These are phyloP conservation scores for Scorias spongiosa DNA, from an alignment of 2,329 filamentous ascomycete species.

Conservation along the genomic window DNA sequence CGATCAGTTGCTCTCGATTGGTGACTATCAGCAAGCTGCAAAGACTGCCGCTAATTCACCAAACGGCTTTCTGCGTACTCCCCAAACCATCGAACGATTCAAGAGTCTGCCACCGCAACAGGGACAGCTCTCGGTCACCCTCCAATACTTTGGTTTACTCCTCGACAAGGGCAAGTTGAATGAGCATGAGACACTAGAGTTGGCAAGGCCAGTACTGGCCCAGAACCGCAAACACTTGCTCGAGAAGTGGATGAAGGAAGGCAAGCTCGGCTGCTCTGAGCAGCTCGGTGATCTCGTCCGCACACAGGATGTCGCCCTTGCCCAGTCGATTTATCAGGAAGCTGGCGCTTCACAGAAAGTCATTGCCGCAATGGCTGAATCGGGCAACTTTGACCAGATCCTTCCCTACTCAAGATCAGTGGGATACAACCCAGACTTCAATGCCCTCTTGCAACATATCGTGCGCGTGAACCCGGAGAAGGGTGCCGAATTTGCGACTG, in stretches of 20 bases:
- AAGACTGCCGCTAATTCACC: constrained; percentile 96
- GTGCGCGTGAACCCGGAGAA: constrained; percentile 85
- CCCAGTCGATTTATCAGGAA: constrained; percentile 77
- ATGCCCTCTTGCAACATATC: constrained; percentile 80
- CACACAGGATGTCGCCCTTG: constrained; percentile 74
- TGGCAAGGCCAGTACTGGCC: constrained; percentile 79
- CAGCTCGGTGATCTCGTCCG: constrained; percentile 91
- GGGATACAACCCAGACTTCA: constrained; percentile 91
- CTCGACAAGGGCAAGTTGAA: constrained; percentile 91
- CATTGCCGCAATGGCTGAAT: constrained; percentile 86
- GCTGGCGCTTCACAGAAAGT: constrained; percentile 88
- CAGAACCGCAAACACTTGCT: constrained; percentile 92
- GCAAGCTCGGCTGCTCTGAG: constrained; percentile 91
- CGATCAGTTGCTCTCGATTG: constrained; percentile 65
- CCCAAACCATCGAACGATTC: constrained; percentile 91
- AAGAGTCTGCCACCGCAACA: constrained; percentile 69
- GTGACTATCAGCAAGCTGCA: constrained; percentile 75
- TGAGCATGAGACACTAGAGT: constrained; percentile 81
- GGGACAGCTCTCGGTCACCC: constrained; percentile 80
- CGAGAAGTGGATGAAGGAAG: constrained; percentile 95
- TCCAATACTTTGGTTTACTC: constrained; percentile 96
- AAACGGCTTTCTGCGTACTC: constrained; percentile 82
- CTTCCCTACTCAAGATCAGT: constrained; percentile 73
- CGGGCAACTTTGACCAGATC: constrained; percentile 93
- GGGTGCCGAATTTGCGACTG: constrained; percentile 85